phyloP scores from a whole-genome alignment of 306 rosid genomes.

The Vigna unguiculata region DNA sequence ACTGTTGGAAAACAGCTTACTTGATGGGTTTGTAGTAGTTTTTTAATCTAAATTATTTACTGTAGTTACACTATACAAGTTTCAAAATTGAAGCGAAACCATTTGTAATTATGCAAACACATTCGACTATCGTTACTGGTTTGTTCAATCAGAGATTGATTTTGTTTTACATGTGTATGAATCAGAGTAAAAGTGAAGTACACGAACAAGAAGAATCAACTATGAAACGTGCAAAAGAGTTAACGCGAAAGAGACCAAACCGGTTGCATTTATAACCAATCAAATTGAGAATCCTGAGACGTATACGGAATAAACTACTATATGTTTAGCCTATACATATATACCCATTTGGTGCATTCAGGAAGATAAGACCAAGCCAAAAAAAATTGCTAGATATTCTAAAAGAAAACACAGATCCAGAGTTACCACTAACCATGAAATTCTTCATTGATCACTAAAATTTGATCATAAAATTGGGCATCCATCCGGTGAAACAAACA shows the following conservation, averaged over 20 bases:
- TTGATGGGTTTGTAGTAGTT: too few relatives aligned
- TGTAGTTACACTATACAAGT: too few relatives aligned
- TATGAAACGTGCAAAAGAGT: neutral
- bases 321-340: too few relatives aligned
- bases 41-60: too few relatives aligned
- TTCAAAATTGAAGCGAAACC: too few relatives aligned
- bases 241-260: too few relatives aligned
- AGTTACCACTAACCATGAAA: neutral
- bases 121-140: neutral
- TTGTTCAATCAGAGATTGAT: neutral
- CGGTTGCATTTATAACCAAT: neutral
- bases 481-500: constrained; percentile 43
- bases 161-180: neutral
- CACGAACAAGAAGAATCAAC: neutral
- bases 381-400: too few relatives aligned
- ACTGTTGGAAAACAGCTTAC: too few relatives aligned
- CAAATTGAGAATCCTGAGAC: neutral
- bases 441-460: constrained; percentile 50
- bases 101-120: too few relatives aligned
- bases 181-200: neutral
- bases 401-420: constrained; percentile 18
- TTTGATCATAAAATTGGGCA: constrained; percentile 44
- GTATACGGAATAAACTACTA: too few relatives aligned
- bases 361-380: neutral
- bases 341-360: neutral